Percentiles rank a stretch among this genome's conserved stretches.
Conservation (phyloP, 495 filamentous ascomycete genomes). For the Acidomyces sp. region DNA sequence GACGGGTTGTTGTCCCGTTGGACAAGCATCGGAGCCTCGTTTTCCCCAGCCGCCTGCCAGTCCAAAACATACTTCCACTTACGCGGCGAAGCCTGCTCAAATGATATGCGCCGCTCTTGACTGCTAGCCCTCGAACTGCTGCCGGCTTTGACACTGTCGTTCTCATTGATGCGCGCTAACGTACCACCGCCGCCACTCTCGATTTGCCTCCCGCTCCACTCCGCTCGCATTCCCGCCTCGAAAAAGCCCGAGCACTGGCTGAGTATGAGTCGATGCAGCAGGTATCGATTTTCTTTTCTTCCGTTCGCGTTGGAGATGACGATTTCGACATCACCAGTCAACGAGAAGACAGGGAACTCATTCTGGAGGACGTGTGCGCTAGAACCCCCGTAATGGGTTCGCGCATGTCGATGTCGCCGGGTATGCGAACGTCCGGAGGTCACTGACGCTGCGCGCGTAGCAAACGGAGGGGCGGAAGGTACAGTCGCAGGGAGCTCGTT, state of each 20-base stretch:
- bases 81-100: slow-evolving; percentile 24
- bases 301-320: slow-evolving; percentile 47
- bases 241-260: slow-evolving; percentile 87
- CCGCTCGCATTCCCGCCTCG: slow-evolving; percentile 72
- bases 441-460: slow-evolving; percentile 15
- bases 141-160: slow-evolving; percentile 30
- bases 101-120: slow-evolving; percentile 24
- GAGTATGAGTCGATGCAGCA: slow-evolving; percentile 73
- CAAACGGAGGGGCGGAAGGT: slow-evolving; percentile 10
- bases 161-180: slow-evolving; percentile 46
- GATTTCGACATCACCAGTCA: slow-evolving; percentile 85
- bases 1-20: slow-evolving; percentile 47
- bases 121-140: slow-evolving; percentile 25
- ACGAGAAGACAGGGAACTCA: slow-evolving; percentile 81
- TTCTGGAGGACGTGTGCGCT: slow-evolving; percentile 60
- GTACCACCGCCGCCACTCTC: slow-evolving; percentile 22
- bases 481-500: slow-evolving; percentile 3
- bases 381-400: slow-evolving; percentile 64
- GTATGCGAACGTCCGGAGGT: slow-evolving; percentile 23
- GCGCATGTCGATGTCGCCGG: slow-evolving; percentile 56
- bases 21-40: slow-evolving; percentile 78
- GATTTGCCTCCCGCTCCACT: slow-evolving; percentile 43
- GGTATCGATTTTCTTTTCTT: slow-evolving; percentile 64
- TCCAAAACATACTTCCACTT: slow-evolving; percentile 83
- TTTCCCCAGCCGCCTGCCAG: slow-evolving; percentile 44